Percentiles rank a stretch among this genome's conserved stretches.
These are phyloP conservation scores for Yueomyces sinensis DNA, from an alignment of 805 yeast genomes.

Conservation along the genomic window DNA sequence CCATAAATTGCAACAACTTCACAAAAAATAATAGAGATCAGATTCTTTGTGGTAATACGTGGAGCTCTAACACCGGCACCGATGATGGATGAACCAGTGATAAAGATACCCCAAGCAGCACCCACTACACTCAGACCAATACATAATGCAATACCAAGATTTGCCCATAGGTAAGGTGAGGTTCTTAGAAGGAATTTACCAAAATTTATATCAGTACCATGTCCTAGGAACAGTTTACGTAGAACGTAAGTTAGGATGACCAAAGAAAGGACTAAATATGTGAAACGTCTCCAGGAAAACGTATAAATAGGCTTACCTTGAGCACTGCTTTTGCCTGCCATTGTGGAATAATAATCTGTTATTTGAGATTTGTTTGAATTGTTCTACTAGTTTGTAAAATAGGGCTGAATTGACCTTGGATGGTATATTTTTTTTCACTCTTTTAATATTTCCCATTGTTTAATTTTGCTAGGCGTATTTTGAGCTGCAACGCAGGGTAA, in stretches of 20 bases:
- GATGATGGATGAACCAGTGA: slow-evolving; percentile 85
- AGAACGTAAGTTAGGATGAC: slow-evolving; percentile 13
- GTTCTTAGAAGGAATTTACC: slow-evolving; percentile 76
- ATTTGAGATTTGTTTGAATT: too few species aligned
- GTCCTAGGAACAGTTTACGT: slow-evolving; percentile 61
- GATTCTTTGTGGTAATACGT: slow-evolving; percentile 90
- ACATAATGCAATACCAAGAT: slow-evolving; percentile 76
- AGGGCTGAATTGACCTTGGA: too few species aligned
- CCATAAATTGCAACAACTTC: slow-evolving; percentile 99
- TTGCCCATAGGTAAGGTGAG: slow-evolving; percentile 97
- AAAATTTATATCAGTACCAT: slow-evolving; percentile 83
- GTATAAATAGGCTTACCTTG: background rate
- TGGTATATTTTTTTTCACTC: too few species aligned
- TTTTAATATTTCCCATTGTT: too few species aligned
- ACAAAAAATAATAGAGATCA: slow-evolving; percentile 94
- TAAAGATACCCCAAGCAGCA: slow-evolving; percentile 98
- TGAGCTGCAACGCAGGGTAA: too few species aligned
- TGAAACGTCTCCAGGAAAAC: background rate
- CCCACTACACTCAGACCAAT: slow-evolving; percentile 93
- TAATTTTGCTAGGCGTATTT: too few species aligned
- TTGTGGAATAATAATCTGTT: too few species aligned
- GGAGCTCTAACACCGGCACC: slow-evolving; percentile 99
- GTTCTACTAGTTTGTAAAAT: too few species aligned
- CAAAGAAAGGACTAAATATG: background rate
- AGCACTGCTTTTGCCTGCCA: background rate